Conservation (phyloP, 164 flowering plant genomes). For the Taxillus chinensis region DNA sequence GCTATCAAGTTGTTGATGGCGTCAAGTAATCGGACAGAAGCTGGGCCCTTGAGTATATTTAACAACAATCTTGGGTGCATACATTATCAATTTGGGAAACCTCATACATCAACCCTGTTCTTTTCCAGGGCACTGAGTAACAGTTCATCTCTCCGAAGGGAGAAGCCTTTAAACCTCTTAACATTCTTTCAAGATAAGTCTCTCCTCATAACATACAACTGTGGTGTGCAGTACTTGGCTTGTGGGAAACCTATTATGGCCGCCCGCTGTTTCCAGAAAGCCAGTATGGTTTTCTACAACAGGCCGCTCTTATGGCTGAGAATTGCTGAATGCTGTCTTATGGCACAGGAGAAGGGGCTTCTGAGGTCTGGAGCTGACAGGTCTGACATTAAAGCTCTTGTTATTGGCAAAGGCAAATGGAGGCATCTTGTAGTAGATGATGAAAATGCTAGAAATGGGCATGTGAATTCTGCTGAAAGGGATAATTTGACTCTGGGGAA, state of each 20-base stretch:
- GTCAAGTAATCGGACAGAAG: constrained; percentile 47
- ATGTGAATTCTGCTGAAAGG: constrained; percentile 15
- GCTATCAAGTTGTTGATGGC: constrained; percentile 83
- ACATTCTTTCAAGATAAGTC: constrained; percentile 79
- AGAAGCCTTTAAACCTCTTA: constrained; percentile 48
- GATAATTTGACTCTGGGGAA: constrained; percentile 21
- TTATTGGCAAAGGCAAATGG: constrained; percentile 83
- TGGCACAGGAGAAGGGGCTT: constrained; percentile 71
- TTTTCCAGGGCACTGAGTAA: constrained; percentile 64
- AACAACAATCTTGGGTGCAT: constrained; percentile 84
- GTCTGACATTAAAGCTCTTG: constrained; percentile 41
- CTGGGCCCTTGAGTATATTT: constrained; percentile 52
- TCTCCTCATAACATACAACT: constrained; percentile 58
- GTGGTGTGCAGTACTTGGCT: constrained; percentile 70
- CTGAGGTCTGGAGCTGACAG: constrained; percentile 20
- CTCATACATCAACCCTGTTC: constrained; percentile 48
- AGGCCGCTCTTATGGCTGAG: constrained; percentile 82
- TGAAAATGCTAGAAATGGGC: constrained; percentile 25
- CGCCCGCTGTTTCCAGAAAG: constrained; percentile 73
- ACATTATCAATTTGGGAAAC: constrained; percentile 57
- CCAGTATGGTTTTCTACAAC: constrained; percentile 51
- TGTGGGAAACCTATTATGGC: constrained; percentile 84
- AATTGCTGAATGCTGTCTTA: constrained; percentile 81
- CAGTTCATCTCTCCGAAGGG: constrained; percentile 54
- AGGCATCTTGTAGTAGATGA: constrained; percentile 60